These are phyloP conservation scores for Colletotrichum sp. DNA, from an alignment of 2,329 filamentous ascomycete genomes.

Conservation along the genomic window DNA sequence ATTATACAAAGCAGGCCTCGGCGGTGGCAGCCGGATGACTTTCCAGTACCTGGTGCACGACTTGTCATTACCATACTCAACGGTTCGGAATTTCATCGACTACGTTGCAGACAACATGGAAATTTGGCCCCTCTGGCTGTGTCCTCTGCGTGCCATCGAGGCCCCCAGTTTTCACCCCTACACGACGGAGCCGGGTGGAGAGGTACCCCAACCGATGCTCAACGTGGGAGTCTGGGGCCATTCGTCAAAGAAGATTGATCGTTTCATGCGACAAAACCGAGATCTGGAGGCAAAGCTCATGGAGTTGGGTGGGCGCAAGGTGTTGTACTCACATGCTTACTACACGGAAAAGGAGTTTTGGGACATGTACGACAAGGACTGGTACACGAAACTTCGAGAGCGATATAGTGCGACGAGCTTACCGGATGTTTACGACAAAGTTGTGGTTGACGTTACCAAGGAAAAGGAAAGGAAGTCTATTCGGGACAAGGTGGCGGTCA, in stretches of 20 bases:
- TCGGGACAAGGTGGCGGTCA: conserved; percentile 3
- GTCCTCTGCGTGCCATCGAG: conserved; percentile 53
- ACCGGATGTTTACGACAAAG: conserved; percentile 72
- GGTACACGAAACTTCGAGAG: conserved; percentile 62
- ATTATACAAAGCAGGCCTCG: conserved; percentile 70
- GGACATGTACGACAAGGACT: conserved; percentile 63
- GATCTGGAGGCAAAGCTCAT: conserved; percentile 64
- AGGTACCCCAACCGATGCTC: conserved; percentile 33
- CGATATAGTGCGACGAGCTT: conserved; percentile 64
- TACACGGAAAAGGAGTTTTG: conserved; percentile 74
- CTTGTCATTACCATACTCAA: conserved; percentile 55
- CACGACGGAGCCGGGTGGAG: conserved; percentile 1
- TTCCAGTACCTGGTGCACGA: conserved; percentile 71
- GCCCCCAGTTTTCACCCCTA: conserved; percentile 25
- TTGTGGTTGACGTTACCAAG: conserved; percentile 46
- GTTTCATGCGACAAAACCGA: conserved; percentile 61
- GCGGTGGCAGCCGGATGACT: conserved; percentile 55
- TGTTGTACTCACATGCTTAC: conserved; percentile 73
- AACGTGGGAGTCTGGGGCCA: conserved; percentile 71
- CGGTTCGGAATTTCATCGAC: conserved; percentile 46
- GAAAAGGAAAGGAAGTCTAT: background rate
- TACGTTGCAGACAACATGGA: conserved; percentile 51
- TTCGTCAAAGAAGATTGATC: conserved; percentile 42
- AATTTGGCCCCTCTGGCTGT: conserved; percentile 64
- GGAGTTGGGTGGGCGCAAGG: conserved; percentile 69